A percentile compares a stretch with the other conserved stretches of the same genome.
phyloP scores from a whole-genome alignment of 2,329 filamentous ascomycete species.

The Neopestalotiopsis sp. region DNA sequence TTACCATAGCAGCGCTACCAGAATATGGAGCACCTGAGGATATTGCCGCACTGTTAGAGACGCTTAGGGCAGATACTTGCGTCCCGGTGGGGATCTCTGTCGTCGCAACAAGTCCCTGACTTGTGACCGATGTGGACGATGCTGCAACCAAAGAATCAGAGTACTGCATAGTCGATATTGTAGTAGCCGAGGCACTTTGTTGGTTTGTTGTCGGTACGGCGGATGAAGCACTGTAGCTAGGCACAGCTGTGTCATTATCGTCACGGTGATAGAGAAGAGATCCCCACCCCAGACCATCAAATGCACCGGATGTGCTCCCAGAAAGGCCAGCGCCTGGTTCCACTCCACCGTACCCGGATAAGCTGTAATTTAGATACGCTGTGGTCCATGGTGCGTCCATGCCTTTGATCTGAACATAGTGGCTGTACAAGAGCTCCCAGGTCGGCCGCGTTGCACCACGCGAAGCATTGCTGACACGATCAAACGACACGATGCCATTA shows the following conservation, averaged over 20 bases:
- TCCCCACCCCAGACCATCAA: slow-evolving; percentile 23
- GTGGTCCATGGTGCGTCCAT: slow-evolving; percentile 27
- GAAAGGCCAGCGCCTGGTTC: slow-evolving; percentile 20
- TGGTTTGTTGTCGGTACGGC: background rate
- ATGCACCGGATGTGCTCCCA: slow-evolving; percentile 18
- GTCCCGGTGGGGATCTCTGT: background rate
- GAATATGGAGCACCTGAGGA: background rate
- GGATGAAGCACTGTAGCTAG: background rate
- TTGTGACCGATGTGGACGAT: background rate
- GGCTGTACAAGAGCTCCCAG: slow-evolving; percentile 29
- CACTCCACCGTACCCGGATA: slow-evolving; percentile 19
- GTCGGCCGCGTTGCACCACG: slow-evolving; percentile 25
- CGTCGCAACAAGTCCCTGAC: background rate
- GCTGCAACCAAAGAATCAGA: background rate
- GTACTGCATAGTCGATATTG: background rate
- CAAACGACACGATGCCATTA: slow-evolving; percentile 24
- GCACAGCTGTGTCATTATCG: slow-evolving; percentile 9
- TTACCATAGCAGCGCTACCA: background rate
- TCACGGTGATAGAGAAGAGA: slow-evolving; percentile 23
- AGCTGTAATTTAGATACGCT: slow-evolving; percentile 23
- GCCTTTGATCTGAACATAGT: slow-evolving; percentile 26
- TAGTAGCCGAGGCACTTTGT: background rate
- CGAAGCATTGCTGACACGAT: slow-evolving; percentile 21
- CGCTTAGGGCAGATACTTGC: background rate
- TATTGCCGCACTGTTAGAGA: background rate